Conservation (phyloP, 2,329 filamentous ascomycete species). For the Exophiala calicioides region DNA sequence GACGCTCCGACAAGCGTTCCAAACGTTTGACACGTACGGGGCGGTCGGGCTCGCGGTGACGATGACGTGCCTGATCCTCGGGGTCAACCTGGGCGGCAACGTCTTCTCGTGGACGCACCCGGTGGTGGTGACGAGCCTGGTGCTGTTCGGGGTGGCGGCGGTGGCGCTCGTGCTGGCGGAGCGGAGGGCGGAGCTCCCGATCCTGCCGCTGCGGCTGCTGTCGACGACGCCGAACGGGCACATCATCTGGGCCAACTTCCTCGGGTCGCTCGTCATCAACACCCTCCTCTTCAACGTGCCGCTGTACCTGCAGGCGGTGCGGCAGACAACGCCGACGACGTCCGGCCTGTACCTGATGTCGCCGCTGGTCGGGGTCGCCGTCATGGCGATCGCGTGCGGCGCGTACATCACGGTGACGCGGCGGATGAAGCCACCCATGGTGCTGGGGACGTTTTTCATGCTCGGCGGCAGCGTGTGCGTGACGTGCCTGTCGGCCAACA, state of each 20-base stretch:
- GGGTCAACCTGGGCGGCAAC: slow-evolving; percentile 65
- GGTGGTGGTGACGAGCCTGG: slow-evolving; percentile 55
- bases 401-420: slow-evolving; percentile 48
- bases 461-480: slow-evolving; percentile 39
- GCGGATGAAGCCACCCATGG: slow-evolving; percentile 45
- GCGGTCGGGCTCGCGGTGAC: slow-evolving; percentile 56
- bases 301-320: slow-evolving; percentile 69
- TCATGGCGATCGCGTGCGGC: slow-evolving; percentile 44
- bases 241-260: slow-evolving; percentile 58
- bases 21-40: slow-evolving; percentile 59
- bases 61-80: slow-evolving; percentile 59
- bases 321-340: slow-evolving; percentile 63
- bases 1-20: slow-evolving; percentile 52
- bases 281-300: slow-evolving; percentile 65
- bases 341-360: slow-evolving; percentile 69
- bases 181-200: slow-evolving; percentile 53
- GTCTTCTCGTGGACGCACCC: slow-evolving; percentile 64
- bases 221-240: slow-evolving; percentile 55
- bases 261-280: slow-evolving; percentile 52
- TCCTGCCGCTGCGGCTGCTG: slow-evolving; percentile 62
- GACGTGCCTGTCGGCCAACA: slow-evolving; percentile 40
- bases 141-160: slow-evolving; percentile 51
- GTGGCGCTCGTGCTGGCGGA: slow-evolving; percentile 58
- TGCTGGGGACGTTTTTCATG: slow-evolving; percentile 40
- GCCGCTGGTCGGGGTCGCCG: slow-evolving; percentile 53